phyloP scores from a whole-genome alignment of 441 rosid species.

The Aquilaria agallochum region DNA sequence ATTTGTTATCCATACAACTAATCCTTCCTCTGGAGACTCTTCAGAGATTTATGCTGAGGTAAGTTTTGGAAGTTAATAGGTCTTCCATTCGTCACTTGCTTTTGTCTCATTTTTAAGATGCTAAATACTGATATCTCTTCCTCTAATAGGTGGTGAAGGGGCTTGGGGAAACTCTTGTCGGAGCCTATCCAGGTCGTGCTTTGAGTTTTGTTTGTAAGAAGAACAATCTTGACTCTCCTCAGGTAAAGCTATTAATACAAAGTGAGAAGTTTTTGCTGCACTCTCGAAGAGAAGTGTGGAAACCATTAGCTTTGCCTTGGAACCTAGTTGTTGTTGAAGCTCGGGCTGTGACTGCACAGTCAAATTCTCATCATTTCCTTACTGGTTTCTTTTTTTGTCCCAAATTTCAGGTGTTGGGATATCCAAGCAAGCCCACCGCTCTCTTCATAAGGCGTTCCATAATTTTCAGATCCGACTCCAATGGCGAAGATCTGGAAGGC shows the following conservation, averaged over 20 bases:
- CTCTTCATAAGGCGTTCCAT: constrained; percentile 44
- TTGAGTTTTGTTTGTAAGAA: constrained; percentile 75
- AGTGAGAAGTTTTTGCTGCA: too few relatives aligned
- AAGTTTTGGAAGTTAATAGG: constrained; percentile 2
- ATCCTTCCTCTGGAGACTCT: constrained; percentile 68
- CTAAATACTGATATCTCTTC: constrained; percentile 6
- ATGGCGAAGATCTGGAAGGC: constrained; percentile 74
- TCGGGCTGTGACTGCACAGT: not conserved
- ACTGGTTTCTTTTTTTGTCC: too few relatives aligned
- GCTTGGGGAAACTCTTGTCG: constrained; percentile 81
- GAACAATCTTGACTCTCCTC: constrained; percentile 49
- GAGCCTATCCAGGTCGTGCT: constrained; percentile 80
- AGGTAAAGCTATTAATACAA: constrained; percentile 27
- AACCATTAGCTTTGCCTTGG: too few relatives aligned
- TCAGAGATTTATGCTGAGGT: constrained; percentile 83
- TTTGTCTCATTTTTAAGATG: not conserved
- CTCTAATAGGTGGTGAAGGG: constrained; percentile 71
- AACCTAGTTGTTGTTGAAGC: not conserved
- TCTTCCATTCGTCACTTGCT: not conserved
- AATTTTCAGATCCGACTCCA: constrained; percentile 74
- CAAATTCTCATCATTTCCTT: too few relatives aligned
- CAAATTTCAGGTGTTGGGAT: constrained; percentile 40
- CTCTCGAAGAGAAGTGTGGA: too few relatives aligned
- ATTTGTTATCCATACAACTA: constrained; percentile 84
- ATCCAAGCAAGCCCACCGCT: constrained; percentile 67